Evolutionary conservation across 345 rosid genomes (phyloP), one percentile per base, ranked within the genome.

Genomic region (Aurinia saxatilis): DNA sequence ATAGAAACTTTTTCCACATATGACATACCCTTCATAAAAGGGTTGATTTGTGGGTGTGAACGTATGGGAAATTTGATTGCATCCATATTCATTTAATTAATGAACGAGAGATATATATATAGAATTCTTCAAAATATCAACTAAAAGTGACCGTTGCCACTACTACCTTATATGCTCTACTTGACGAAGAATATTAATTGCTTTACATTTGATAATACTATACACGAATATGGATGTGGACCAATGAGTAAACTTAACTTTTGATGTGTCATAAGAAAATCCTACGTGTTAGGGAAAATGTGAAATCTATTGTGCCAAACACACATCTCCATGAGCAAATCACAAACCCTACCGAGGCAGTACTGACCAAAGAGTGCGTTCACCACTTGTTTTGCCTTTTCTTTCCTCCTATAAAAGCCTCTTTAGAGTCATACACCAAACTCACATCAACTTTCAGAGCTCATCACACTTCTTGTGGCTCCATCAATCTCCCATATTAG

Each of bases 251-350:
- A 6, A 11, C 35, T 37, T 37, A 4, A 59, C 8, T 2, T 59
- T 37, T 59, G 66, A 68, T 41, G 66, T 68, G 73, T 59, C 72
- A 40, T 14, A 10, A 67, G 8, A 49, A 57, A 27, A 57, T 67
- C 72, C 59, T 52, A 60, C 73, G 73, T 68, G 73, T 52, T 0
- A 45, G 30, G 9, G 21, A 11, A 38, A 30, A 30, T 18, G 16
- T 19, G 7, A 47, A 10, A 54, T 30, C 0, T 9, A 19, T 53
- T 47, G 57, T 56, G 74, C 38, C 36, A 54, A 70, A 38, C 63
- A 55, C 64, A 55, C 57, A 31, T 0, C 57, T 38, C 33, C 68
- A 38, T 61, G 31, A 62, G 68, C 29, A 47, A 11, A 38, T 62
- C 74, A 18, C 64, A 62, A 45, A 52, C 62, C 27, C 13, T 14